Conservation (phyloP, 1,284 basidiomycete species). For the Ceratobasidium sp. region DNA sequence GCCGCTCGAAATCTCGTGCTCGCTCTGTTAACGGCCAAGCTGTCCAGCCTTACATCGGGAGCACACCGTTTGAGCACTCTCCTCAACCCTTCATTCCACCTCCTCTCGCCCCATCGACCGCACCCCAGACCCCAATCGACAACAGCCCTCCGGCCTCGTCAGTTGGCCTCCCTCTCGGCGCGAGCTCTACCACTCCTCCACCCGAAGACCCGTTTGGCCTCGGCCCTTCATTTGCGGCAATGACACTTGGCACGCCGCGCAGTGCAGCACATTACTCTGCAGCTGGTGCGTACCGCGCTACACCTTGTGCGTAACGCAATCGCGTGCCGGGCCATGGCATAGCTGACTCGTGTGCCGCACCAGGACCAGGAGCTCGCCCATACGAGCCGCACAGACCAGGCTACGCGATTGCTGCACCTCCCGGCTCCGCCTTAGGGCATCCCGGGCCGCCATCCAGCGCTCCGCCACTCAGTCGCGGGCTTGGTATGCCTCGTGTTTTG, state of each 20-base stretch:
- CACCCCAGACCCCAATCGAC: slow-evolving; percentile 11
- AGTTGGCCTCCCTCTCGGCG: slow-evolving; percentile 39
- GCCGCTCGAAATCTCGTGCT: slow-evolving; percentile 33
- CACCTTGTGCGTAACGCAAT: slow-evolving; percentile 2
- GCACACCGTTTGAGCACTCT: slow-evolving; percentile 30
- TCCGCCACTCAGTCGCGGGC: slow-evolving; percentile 33
- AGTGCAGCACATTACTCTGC: slow-evolving; percentile 44
- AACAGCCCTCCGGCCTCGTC: slow-evolving; percentile 36
- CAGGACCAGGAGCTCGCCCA: slow-evolving; percentile 6
- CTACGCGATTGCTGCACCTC: slow-evolving; percentile 23
- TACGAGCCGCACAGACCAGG: slow-evolving; percentile 8
- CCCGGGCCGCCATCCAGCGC: slow-evolving; percentile 39
- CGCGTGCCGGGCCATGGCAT: background rate
- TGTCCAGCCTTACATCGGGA: slow-evolving; percentile 36
- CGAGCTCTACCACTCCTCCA: slow-evolving; percentile 41
- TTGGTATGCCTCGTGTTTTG: slow-evolving; percentile 26
- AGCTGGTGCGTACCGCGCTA: slow-evolving; percentile 35
- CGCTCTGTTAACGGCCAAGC: slow-evolving; percentile 23
- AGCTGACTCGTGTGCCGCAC: background rate
- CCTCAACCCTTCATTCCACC: slow-evolving; percentile 43
- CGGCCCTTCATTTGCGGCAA: slow-evolving; percentile 3
- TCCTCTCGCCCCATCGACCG: slow-evolving; percentile 38
- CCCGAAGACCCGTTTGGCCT: slow-evolving; percentile 44
- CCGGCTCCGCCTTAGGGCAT: background rate
- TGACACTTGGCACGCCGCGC: slow-evolving; percentile 29